Evolutionary conservation across 495 filamentous ascomycete genomes (phyloP).

Genomic region (Gamarada debralockiae): DNA sequence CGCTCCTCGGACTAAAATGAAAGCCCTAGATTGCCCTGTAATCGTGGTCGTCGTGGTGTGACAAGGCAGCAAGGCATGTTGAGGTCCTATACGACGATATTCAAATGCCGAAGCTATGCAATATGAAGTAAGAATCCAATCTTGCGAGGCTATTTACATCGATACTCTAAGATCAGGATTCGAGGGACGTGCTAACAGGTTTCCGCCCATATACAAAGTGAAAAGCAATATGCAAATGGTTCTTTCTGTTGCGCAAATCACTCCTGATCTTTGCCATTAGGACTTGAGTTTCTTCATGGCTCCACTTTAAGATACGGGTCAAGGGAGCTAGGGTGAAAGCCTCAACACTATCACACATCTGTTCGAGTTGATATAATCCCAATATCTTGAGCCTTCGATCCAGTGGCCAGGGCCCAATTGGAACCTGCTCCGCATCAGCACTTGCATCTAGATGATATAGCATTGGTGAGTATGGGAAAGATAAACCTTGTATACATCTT

Average conservation of each 20-base stretch:
- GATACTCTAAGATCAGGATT: too few relatives aligned
- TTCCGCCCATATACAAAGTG: slow-evolving; percentile 12
- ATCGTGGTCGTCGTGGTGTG: too few relatives aligned
- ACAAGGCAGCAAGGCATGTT: too few relatives aligned
- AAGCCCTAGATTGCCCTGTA: too few relatives aligned
- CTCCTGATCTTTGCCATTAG: neutral
- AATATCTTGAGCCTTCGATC: slow-evolving; percentile 39
- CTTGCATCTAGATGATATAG: neutral
- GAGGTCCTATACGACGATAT: too few relatives aligned
- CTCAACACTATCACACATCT: slow-evolving; percentile 41
- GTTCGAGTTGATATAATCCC: slow-evolving; percentile 41
- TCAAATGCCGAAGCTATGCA: too few relatives aligned
- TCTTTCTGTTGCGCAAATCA: slow-evolving; percentile 1
- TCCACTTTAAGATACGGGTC: slow-evolving; percentile 3
- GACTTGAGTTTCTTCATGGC: neutral
- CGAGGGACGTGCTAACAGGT: neutral
- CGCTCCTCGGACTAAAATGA: too few relatives aligned
- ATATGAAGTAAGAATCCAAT: too few relatives aligned
- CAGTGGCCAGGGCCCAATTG: slow-evolving; percentile 39
- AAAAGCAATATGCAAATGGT: neutral
- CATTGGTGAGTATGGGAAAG: neutral
- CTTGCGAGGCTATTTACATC: too few relatives aligned
- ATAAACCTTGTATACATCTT: slow-evolving; percentile 27
- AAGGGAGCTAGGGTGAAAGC: slow-evolving; percentile 39
- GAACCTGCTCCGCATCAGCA: slow-evolving; percentile 19